phyloP scores from a whole-genome alignment of 129 eudicot species.

The Deinandra increscens region DNA sequence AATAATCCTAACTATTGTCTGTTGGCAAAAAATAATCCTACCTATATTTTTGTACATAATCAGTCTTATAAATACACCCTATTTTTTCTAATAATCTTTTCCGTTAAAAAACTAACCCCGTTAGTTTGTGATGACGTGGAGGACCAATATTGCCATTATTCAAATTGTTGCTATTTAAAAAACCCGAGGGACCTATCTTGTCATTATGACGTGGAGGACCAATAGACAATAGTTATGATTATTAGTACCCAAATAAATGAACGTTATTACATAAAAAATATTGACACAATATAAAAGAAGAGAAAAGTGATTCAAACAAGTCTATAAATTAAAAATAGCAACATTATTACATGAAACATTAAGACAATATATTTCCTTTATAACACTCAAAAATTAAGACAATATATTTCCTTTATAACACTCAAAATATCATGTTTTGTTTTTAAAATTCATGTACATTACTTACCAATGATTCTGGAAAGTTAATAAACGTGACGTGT shows the following conservation, averaged over 20 bases:
- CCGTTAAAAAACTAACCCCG: too few species aligned
- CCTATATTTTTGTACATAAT: too few species aligned
- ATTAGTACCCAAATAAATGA: background rate
- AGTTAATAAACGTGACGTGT: background rate
- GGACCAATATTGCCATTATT: too few species aligned
- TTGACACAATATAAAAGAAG: background rate
- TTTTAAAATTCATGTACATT: background rate
- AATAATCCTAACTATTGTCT: too few species aligned
- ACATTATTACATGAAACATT: background rate
- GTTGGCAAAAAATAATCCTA: too few species aligned
- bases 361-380: background rate
- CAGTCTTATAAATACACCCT: too few species aligned
- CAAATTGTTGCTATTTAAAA: too few species aligned
- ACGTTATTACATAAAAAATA: background rate
- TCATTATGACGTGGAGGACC: too few species aligned
- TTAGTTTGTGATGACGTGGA: too few species aligned
- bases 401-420: background rate
- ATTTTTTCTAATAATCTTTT: too few species aligned
- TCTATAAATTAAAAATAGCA: background rate
- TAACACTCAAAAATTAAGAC: background rate
- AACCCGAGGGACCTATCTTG: too few species aligned
- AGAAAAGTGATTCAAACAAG: background rate
- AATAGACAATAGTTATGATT: too few species aligned
- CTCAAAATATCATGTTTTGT: background rate
- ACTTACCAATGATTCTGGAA: background rate